Conservation (phyloP, 2,329 filamentous ascomycete species). For the Microdochium trichocladiopsis region DNA sequence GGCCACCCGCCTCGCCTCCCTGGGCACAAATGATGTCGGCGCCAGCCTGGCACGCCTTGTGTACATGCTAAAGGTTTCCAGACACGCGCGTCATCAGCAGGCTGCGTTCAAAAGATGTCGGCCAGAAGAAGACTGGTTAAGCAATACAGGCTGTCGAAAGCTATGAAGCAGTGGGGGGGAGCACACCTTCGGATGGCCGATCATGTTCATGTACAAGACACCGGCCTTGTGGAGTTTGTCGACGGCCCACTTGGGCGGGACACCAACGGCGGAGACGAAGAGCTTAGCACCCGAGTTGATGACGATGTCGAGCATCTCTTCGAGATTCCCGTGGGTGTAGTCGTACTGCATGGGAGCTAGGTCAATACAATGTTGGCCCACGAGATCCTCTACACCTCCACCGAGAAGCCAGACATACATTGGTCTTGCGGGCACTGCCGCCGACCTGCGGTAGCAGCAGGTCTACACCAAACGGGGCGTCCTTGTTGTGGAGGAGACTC, state of each 20-base stretch:
- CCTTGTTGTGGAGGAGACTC: constrained; percentile 80
- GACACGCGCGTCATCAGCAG: too few species aligned
- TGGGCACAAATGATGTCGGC: constrained; percentile 97
- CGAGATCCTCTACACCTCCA: background rate
- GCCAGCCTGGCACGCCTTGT: constrained; percentile 32
- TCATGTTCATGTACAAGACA: constrained; percentile 98
- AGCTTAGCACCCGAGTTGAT: constrained; percentile 22
- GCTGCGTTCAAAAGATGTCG: background rate
- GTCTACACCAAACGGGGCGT: constrained; percentile 91
- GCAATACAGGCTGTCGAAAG: too few species aligned
- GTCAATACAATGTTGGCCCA: background rate
- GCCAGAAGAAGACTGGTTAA: background rate
- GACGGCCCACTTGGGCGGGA: constrained; percentile 19
- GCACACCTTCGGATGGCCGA: constrained; percentile 96
- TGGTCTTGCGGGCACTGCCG: constrained; percentile 90
- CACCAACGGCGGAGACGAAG: constrained; percentile 24
- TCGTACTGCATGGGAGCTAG: too few species aligned
- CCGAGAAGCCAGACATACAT: too few species aligned
- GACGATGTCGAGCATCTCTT: constrained; percentile 21
- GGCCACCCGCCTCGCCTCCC: constrained; percentile 93
- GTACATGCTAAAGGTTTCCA: background rate
- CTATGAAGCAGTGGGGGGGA: too few species aligned
- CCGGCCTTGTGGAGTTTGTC: constrained; percentile 49
- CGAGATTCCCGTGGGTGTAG: constrained; percentile 21
- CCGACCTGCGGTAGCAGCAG: constrained; percentile 91